These are phyloP conservation scores for Trapa incisa DNA, from an alignment of 345 rosid genomes.

Conservation along the genomic window DNA sequence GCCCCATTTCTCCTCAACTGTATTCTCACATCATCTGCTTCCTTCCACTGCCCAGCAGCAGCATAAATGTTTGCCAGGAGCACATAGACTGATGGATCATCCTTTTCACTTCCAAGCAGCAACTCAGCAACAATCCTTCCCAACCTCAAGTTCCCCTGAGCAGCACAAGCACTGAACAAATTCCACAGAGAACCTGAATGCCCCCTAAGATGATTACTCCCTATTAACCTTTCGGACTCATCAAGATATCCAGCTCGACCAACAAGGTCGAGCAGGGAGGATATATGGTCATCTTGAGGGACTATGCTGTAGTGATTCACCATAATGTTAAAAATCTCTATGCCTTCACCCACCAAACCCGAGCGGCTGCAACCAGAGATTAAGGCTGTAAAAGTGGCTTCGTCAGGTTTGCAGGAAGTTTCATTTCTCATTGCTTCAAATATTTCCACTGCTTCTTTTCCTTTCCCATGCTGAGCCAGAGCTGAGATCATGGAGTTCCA, in stretches of 20 bases:
- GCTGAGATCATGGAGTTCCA: constrained; percentile 73
- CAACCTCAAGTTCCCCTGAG: constrained; percentile 51
- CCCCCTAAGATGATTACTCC: constrained; percentile 18
- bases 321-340: constrained; percentile 42
- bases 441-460: constrained; percentile 37
- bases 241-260: constrained; percentile 68
- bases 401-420: constrained; percentile 30
- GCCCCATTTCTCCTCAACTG: constrained; percentile 27
- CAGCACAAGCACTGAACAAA: constrained; percentile 67
- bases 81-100: constrained; percentile 45
- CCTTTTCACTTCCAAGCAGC: constrained; percentile 39
- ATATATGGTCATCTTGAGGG: constrained; percentile 50
- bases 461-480: constrained; percentile 59
- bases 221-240: constrained; percentile 41
- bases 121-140: constrained; percentile 43
- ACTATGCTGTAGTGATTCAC: constrained; percentile 23
- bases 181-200: constrained; percentile 42
- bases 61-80: constrained; percentile 63
- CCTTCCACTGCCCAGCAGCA: constrained; percentile 68
- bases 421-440: constrained; percentile 37
- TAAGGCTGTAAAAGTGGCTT: constrained; percentile 45
- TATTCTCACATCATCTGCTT: constrained; percentile 45
- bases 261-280: constrained; percentile 63
- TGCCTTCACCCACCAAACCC: constrained; percentile 49
- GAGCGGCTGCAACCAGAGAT: constrained; percentile 76